Base-by-base conservation (phyloP, 2,329 filamentous ascomycete genomes). In the Parafenestella ontariensis region DNA sequence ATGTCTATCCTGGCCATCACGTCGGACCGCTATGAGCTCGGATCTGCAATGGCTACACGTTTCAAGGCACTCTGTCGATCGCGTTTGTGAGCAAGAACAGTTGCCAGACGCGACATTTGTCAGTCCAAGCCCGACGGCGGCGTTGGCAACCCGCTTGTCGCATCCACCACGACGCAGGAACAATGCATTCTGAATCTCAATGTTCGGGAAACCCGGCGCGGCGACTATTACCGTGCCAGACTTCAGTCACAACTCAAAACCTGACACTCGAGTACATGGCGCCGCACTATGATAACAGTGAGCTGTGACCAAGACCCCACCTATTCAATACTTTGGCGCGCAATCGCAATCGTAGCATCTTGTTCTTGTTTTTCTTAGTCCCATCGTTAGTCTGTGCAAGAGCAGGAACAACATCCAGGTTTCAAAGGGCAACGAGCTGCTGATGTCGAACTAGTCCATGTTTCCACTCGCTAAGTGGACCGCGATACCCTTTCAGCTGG, bases 311-410 rank as follows among this genome's bases (percentile, higher is more conserved):
- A 3, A n/a, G 24, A 15, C 40, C 49, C 49, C 40, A 42, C 20
- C n/a, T 17, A 8, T 40, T 33, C 26, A 29, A 46, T 36, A 52
- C 42, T 34, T 39, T 13, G 39, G 36, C 42, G 20, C 42, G 49
- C 34, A 46, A 40, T 24, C 34, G 15, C n/a, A n/a, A n/a, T n/a
- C n/a, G n/a, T n/a, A 10, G 6, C 20, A 15, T n/a, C 15, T 7
- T 10, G 9, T 17, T n/a, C 31, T n/a, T 34, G 31, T n/a, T 34
- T 34, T 31, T 3, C 11, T 11, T 31, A 31, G 9, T 26, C 15
- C 28, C 15, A 31, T 31, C 28, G 5, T 31, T 31, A 31, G 28
- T 8, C 15, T 11, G 9, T 31, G 10, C 28, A 31, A 31, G 28
- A 31, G 28, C 10, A 4, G 28, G 28, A 13, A 11, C 28, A 31